Evolutionary conservation across 2,329 filamentous ascomycete species (phyloP), one percentile per base, ranked within the genome.

Genomic region (Diplodia corticola): DNA sequence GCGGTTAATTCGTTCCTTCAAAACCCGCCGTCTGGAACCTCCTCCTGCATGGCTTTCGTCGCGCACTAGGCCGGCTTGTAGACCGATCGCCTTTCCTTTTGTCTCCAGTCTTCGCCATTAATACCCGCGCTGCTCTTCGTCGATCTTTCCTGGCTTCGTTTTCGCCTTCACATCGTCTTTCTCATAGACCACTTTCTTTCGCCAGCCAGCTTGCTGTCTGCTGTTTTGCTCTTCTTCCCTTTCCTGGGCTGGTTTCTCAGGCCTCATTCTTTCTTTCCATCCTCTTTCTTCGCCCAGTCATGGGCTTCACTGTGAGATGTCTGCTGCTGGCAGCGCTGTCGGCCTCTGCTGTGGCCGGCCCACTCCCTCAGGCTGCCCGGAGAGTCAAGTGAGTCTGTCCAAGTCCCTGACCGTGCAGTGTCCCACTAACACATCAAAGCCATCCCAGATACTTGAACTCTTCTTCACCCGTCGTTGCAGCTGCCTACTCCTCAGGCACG

Each of bases 311-410:
- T 73, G 35, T 7, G 33, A 65, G n/a, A 20, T 37, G 20, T 28
- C 71, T 73, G 75, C 76, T 78, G 75, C 76, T 79, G 67, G 76
- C 76, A 76, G 76, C 76, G 57, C 74, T 50, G 65, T 74, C 68
- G 50, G 70, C 69, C 63, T 67, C 67, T 15, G 69, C 72, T 69
- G 70, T 72, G 33, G 74, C 73, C 64, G 75, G 77, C 13, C 77
- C 77, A 26, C 70, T 79, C 48, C 77, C 76, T 13, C 70, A 66
- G 46, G 66, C 70, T 51, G 68, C 72, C 59, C 71, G 68, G 67
- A 73, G 70, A 66, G 69, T 71, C 48, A 64, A 74, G 75, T 76
- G 70, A 71, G 76, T 69, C 20, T 12, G 24, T 24, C 40, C n/a
- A 24, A 24, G 20, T 17, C 33, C 44, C 13, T 13, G 26, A 22